phyloP scores from a whole-genome alignment of 768 basidiomycete genomes.

The Hortiboletus flavorubellus region DNA sequence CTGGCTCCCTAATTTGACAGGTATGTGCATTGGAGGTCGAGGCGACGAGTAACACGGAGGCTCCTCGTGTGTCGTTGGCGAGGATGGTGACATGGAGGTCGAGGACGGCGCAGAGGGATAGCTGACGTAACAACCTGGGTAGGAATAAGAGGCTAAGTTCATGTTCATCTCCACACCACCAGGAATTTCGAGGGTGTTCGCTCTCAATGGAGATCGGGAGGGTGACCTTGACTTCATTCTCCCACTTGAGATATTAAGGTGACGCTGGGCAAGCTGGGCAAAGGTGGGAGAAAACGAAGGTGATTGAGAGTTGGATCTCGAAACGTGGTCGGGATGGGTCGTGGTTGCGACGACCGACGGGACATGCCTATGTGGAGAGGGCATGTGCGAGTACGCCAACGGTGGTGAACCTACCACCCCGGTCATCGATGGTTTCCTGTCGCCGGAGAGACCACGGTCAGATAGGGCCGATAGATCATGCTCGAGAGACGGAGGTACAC shows the following conservation, averaged over 20 bases:
- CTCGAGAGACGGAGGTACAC: constrained; percentile 18
- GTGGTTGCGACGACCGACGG: constrained; percentile 49
- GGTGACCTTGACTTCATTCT: constrained; percentile 30
- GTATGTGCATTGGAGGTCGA: constrained; percentile 10
- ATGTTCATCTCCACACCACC: constrained; percentile 13
- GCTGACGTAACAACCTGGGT: constrained; percentile 39
- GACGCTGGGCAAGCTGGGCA: constrained; percentile 25
- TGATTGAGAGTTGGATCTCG: constrained; percentile 12
- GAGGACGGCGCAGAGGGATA: constrained; percentile 61
- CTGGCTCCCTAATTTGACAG: constrained; percentile 18
- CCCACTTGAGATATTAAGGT: constrained; percentile 19
- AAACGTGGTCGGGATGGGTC: constrained; percentile 22
- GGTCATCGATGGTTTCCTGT: constrained; percentile 3
- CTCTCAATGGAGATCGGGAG: constrained; percentile 30
- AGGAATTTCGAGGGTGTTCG: constrained; percentile 16
- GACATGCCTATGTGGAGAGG: constrained; percentile 45
- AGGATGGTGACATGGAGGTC: constrained; percentile 49
- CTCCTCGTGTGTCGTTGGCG: constrained; percentile 27
- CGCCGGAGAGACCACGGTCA: constrained; percentile 9
- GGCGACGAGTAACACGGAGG: constrained; percentile 21
- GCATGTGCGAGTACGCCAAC: constrained; percentile 15
- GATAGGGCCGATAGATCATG: constrained; percentile 22
- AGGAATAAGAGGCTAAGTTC: constrained; percentile 8
- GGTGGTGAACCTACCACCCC: constrained; percentile 9
- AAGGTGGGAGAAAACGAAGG: constrained; percentile 14